Evolutionary conservation across 495 filamentous ascomycete species (phyloP).

Genomic region (Penicillium steckii): DNA sequence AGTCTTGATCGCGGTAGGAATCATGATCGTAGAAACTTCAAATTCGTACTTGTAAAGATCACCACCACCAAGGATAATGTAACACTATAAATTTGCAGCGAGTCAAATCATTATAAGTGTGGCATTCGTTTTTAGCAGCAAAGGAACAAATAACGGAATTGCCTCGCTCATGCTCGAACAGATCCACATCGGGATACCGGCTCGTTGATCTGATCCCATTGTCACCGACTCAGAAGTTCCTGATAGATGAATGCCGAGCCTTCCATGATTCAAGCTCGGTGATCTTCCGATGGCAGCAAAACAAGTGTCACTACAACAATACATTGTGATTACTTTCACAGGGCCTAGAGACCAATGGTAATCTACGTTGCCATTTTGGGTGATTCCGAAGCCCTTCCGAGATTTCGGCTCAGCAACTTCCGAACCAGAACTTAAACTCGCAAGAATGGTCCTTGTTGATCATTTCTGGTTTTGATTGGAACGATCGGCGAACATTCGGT

Average conservation of each 20-base stretch:
- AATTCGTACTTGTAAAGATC: neutral
- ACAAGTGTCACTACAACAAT: no score
- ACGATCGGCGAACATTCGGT: neutral
- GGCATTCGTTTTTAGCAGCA: neutral
- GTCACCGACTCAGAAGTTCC: neutral
- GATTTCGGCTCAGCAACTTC: neutral
- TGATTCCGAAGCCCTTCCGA: conserved; percentile 1
- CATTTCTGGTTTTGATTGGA: neutral
- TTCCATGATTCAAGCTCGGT: neutral
- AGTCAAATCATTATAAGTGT: neutral
- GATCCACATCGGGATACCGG: neutral
- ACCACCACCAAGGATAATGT: neutral
- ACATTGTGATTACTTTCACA: no score
- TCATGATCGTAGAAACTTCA: neutral
- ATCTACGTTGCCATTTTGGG: neutral
- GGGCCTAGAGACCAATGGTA: no score
- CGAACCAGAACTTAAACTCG: neutral
- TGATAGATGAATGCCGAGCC: no score
- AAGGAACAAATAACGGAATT: neutral
- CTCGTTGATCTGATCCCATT: neutral
- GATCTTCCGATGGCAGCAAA: no score
- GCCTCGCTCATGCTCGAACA: neutral
- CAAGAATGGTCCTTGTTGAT: neutral
- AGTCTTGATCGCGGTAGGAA: neutral
- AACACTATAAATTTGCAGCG: neutral